A percentile compares a stretch with the other conserved stretches of the same genome.
Evolutionary conservation across 345 rosid genomes (phyloP).

Genomic region (Camelina laxa): DNA sequence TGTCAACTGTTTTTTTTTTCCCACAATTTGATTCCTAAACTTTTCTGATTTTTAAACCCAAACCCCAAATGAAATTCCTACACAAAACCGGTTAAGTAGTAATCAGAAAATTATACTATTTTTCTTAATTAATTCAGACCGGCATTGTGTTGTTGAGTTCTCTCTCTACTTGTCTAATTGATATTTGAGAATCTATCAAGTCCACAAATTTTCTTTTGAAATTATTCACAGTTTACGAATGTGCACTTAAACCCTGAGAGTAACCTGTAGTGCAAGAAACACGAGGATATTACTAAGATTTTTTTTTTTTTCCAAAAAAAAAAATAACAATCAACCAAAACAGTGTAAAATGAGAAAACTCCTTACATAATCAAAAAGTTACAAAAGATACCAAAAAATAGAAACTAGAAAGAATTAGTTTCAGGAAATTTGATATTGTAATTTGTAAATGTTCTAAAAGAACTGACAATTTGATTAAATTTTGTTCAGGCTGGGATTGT

Average conservation of each 20-base stretch:
- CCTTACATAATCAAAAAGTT: too few species aligned
- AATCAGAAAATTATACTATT: neutral
- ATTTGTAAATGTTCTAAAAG: neutral
- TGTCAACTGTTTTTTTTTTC: neutral
- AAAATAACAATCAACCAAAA: too few species aligned
- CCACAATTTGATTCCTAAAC: neutral
- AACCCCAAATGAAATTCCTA: neutral
- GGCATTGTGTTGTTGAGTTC: neutral
- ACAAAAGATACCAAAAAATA: too few species aligned
- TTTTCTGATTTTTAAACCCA: neutral
- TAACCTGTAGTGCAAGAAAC: neutral
- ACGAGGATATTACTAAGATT: neutral
- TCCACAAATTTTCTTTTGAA: neutral
- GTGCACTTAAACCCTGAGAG: neutral
- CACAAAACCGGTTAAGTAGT: neutral
- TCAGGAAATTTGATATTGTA: neutral
- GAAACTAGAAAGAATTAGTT: neutral
- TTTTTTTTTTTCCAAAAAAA: too few species aligned
- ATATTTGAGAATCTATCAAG: neutral
- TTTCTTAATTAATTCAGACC: neutral
- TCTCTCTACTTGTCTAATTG: too few species aligned
- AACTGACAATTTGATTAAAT: slow-evolving; percentile 13
- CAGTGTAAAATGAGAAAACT: too few species aligned
- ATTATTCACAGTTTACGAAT: neutral
- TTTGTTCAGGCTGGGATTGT: slow-evolving; percentile 74